These are phyloP conservation scores for Gynochthodes officinalis DNA, from an alignment of 257 asterid genomes.

Conservation along the genomic window DNA sequence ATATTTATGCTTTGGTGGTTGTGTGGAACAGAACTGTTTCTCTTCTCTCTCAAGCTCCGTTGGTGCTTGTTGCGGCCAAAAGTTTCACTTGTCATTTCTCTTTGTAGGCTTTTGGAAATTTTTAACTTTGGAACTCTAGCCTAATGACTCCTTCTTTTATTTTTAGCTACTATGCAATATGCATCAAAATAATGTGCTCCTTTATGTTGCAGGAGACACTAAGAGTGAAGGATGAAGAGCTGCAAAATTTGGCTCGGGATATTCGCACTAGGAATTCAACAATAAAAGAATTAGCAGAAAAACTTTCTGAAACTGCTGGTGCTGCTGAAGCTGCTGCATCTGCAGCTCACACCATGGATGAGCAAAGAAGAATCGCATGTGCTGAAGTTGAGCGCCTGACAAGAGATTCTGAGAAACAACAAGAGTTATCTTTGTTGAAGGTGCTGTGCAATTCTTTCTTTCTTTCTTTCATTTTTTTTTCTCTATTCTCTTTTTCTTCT, in stretches of 20 bases:
- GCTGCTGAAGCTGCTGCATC: conserved; percentile 98
- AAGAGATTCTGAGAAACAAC: conserved; percentile 58
- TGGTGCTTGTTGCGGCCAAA: too few species aligned
- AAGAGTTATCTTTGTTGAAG: conserved; percentile 55
- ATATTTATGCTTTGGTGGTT: too few species aligned
- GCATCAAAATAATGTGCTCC: background rate
- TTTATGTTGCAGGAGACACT: conserved; percentile 73
- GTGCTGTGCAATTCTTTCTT: conserved; percentile 25
- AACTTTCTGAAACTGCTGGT: conserved; percentile 90
- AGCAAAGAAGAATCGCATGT: conserved; percentile 87
- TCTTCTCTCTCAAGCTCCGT: too few species aligned
- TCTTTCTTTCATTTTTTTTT: too few species aligned
- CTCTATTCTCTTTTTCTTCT: background rate
- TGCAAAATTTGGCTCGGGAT: conserved; percentile 86
- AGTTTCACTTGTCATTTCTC: too few species aligned
- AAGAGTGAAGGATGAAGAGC: conserved; percentile 97
- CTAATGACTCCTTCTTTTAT: background rate
- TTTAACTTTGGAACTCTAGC: background rate
- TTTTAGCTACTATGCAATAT: background rate
- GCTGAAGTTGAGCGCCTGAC: conserved; percentile 67
- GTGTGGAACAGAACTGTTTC: too few species aligned
- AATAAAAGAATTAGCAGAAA: conserved; percentile 82
- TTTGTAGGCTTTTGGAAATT: too few species aligned
- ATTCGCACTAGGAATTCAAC: conserved; percentile 86
- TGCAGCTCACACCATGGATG: conserved; percentile 92